Evolutionary conservation across 352 stramenopile genomes (phyloP), one percentile per base, ranked within the genome.

Genomic region (Hyaloperonospora brassicae): DNA sequence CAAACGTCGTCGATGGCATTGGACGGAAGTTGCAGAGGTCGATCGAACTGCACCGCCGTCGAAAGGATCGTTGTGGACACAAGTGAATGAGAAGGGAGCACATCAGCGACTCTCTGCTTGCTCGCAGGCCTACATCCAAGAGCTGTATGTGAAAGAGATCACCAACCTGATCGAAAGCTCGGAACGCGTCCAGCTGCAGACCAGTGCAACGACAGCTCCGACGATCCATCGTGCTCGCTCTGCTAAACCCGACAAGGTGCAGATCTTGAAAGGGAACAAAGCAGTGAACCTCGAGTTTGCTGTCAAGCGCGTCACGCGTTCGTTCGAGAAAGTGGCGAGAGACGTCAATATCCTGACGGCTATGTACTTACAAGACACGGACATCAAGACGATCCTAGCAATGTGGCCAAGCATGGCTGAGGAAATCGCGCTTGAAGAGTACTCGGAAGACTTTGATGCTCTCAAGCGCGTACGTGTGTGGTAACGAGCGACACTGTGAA

Each of bases 331-430:
- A 1, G 54, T 71, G 13, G 63, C 63, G 0, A 50, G 62, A 21
- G 63, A 71, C 38, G 7, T 71, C 1, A 59, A 64, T 31, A 42
- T 64, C 5, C 45, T 71, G n/a, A 65, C 58, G 22, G 63, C 58
- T 10, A 57, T 60, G 38, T 67, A 66, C 44, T 22, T 71, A 2
- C 41, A 58, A 50, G 63, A 54, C 27, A 61, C 59, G 12, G 55
- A 66, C 11, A 59, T 71, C 27, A 68, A 57, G 35, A 65, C 63
- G 7, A 59, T 71, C 34, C 27, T 71, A 27, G 49, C 63, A 2
- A 68, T 71, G 63, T 71, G 63, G 63, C 63, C 63, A 10, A 71
- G 55, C 31, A 45, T 56, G 25, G 54, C 46, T 14, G 63, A 71
- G 17, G 42, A 67, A 38, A 48, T 52, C 14, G 41, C 39, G 8